Conservation (phyloP, 768 basidiomycete genomes). For the Hirschioporus abietinus region DNA sequence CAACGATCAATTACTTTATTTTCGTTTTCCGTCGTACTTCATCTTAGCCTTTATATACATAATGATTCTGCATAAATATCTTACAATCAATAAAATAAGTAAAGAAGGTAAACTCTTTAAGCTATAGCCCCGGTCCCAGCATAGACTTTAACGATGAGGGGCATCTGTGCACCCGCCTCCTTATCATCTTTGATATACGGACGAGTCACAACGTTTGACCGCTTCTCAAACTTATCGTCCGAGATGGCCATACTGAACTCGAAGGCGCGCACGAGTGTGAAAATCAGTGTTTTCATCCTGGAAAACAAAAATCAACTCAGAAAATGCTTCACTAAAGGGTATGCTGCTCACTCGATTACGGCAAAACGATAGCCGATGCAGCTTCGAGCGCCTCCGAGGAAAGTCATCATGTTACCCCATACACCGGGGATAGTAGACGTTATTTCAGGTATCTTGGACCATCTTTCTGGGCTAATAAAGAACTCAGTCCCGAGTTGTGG, state of each 20-base stretch:
- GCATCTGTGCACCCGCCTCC: conserved; percentile 12
- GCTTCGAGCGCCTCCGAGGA: conserved; percentile 17
- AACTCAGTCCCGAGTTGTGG: conserved; percentile 11
- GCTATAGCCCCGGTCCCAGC: no score
- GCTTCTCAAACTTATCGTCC: conserved; percentile 12
- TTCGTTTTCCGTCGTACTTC: no score
- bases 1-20: no score
- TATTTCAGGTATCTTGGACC: conserved; percentile 8
- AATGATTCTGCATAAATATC: no score
- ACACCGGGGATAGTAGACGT: conserved; percentile 15
- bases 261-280: conserved; percentile 19
- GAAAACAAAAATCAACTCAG: background rate
- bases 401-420: conserved; percentile 15
- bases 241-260: conserved; percentile 16
- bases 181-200: conserved; percentile 11
- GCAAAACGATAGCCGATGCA: conserved; percentile 18
- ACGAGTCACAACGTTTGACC: conserved; percentile 11
- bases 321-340: no score
- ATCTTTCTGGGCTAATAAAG: conserved; percentile 21
- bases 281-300: conserved; percentile 23
- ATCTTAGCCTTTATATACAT: no score
- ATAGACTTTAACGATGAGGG: conserved; percentile 11
- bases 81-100: no score
- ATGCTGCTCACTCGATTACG: conserved; percentile 12
- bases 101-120: no score